Base-by-base conservation (phyloP, 2,329 filamentous ascomycete genomes). In the Annulohypoxylon truncatum region DNA sequence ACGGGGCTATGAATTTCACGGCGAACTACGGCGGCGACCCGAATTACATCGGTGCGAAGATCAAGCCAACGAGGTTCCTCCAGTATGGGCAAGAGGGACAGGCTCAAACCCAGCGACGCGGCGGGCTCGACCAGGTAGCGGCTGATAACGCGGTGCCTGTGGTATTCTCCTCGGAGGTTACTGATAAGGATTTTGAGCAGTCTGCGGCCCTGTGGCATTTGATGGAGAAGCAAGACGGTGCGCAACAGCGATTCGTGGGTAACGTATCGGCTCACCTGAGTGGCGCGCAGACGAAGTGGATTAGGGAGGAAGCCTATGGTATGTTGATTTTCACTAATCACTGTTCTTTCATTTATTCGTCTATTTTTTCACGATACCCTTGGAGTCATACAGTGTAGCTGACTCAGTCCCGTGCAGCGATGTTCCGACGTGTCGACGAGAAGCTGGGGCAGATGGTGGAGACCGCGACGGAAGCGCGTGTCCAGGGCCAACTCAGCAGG, bases 1-100 rank as follows among this genome's bases (percentile, higher is more conserved):
- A 67, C 42, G 67, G 64, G 7, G 4, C 20, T 3, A 69, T 67
- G 67, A 69, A 69, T 26, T 67, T 67, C 28, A 69, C 67, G 3
- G 1, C 15, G 0, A 69, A 67, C 24, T 69, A 69, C 33, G 58
- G 58, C 2, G 57, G 54, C 1, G 67, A 69, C 5, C 67, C 64
- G 20, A 67, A 46, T 6, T 67, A 69, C 12, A 22, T 63, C 28
- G 64, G 67, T 0, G 44, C 64, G 15, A 53, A 31, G 33, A 3
- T 67, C 18, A 67, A 64, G 47, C 66, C 66, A 8, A 60, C 35
- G 13, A 29, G 54, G n/a, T 58, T 58, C 29, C 4, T 58, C n/a
- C 18, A 58, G 28, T 5, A 33, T 6, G 22, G 42, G 18, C 29
- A 57, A 20, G 42, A 48, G 2, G 29, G 42, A 12, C 26, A 47